Percentiles rank a stretch among this genome's conserved stretches.
phyloP scores from a whole-genome alignment of 2,329 filamentous ascomycete species.

The Colletotrichum abscissum region DNA sequence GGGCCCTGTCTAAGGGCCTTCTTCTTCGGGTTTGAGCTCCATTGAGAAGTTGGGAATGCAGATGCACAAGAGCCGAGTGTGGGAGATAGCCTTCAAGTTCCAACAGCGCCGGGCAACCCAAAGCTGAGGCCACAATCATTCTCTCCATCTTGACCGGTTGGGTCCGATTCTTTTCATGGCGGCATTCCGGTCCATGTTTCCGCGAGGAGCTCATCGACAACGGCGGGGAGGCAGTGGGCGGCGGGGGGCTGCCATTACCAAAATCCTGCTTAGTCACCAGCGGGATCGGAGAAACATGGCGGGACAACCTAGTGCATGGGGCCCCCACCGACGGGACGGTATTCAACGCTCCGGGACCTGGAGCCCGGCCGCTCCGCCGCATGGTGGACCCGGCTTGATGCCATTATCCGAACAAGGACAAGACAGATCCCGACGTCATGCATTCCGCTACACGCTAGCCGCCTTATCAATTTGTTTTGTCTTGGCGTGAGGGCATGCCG shows the following conservation, averaged over 20 bases:
- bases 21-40: not conserved
- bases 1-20: not conserved
- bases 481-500: not conserved
- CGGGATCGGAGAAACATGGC: slow-evolving; percentile 2
- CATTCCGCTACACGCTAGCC: not conserved
- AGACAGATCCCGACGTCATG: not conserved
- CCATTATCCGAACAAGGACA: not conserved
- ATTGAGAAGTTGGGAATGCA: not conserved
- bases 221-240: too few species aligned
- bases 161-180: not conserved
- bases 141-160: not conserved
- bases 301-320: not conserved
- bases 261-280: not conserved
- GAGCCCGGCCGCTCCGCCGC: slow-evolving; percentile 5
- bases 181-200: slow-evolving; percentile 5
- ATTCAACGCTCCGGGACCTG: not conserved
- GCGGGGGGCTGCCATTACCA: too few species aligned
- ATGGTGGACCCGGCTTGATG: slow-evolving; percentile 1
- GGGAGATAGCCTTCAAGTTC: not conserved
- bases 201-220: not conserved
- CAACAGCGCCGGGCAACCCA: not conserved
- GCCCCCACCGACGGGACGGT: not conserved
- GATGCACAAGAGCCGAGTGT: not conserved
- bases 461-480: not conserved
- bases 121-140: not conserved